phyloP scores from a whole-genome alignment of 176 grass and related monocot genomes.

The Hordeum vulgare region MorexV3_pseudomolecules_assembly NC_058520.1:46212210-46212709 shows the following conservation, averaged over 20 bases:
- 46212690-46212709: neutral
- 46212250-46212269: slow-evolving; percentile 23
- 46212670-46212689: neutral
- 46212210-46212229: neutral
- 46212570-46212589: slow-evolving; percentile 65
- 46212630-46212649: neutral
- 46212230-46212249: neutral
- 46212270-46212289: slow-evolving; percentile 40
- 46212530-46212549: neutral
- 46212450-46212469: neutral
- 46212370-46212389: slow-evolving; percentile 36
- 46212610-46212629: neutral
- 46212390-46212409: slow-evolving; percentile 31
- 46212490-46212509: neutral
- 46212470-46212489: neutral
- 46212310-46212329: neutral
- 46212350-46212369: slow-evolving; percentile 18
- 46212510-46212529: neutral
- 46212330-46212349: slow-evolving; percentile 29
- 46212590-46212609: slow-evolving; percentile 40
- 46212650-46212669: neutral
- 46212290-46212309: slow-evolving; percentile 33
- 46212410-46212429: slow-evolving; percentile 11
- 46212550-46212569: slow-evolving; percentile 52
- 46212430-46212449: slow-evolving; percentile 15